A percentile compares a stretch with the other conserved stretches of the same genome.
phyloP scores from a whole-genome alignment of 2,329 filamentous ascomycete species.

The Gnomoniopsis sp. region DNA sequence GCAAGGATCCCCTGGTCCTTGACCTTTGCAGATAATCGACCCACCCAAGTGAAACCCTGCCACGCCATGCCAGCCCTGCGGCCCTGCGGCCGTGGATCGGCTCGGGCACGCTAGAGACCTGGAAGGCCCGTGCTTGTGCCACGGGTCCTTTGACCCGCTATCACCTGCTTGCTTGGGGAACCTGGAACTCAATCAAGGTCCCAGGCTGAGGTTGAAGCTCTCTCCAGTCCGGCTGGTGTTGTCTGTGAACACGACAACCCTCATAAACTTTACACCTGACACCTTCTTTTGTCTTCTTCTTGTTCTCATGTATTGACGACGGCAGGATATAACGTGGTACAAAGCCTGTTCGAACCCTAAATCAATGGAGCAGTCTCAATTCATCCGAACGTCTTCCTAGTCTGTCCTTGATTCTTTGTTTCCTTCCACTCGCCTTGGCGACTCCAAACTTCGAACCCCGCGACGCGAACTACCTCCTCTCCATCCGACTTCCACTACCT shows the following conservation, averaged over 20 bases:
- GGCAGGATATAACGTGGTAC: neutral
- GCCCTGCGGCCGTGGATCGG: no score
- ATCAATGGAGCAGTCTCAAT: conserved; percentile 5
- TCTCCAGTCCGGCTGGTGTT: neutral
- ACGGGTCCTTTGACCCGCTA: neutral
- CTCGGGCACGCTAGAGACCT: neutral
- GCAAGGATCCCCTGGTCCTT: neutral
- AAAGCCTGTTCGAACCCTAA: neutral
- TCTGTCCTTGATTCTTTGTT: neutral
- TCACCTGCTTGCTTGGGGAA: conserved; percentile 3
- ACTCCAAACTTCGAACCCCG: neutral
- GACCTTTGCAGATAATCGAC: neutral
- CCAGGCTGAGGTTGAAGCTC: neutral
- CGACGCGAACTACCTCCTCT: neutral
- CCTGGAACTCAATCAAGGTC: neutral
- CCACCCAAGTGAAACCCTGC: no score
- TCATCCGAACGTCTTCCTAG: neutral
- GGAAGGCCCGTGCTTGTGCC: conserved; percentile 3
- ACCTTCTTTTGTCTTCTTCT: neutral
- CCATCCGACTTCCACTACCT: neutral
- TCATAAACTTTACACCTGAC: neutral
- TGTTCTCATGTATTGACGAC: neutral
- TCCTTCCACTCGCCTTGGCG: no score
- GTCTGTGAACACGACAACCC: neutral
- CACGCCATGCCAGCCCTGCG: no score